Conservation (phyloP, 495 filamentous ascomycete species). For the Peziza echinospora region DNA sequence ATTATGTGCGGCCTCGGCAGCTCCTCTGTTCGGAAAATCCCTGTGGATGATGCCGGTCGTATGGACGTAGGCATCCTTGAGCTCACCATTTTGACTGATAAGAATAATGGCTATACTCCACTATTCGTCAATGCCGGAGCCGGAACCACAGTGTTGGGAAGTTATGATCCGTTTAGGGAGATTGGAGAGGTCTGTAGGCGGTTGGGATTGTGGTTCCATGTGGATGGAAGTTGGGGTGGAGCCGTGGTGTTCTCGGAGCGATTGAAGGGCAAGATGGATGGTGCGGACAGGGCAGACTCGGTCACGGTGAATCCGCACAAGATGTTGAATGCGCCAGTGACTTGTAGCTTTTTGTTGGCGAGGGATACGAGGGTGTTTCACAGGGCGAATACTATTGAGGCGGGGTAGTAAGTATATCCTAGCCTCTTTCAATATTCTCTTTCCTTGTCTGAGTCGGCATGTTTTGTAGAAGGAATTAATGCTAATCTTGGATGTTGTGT, state of each 20-base stretch:
- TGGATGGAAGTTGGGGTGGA: slow-evolving; percentile 83
- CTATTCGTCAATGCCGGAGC: slow-evolving; percentile 94
- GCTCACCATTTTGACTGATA: slow-evolving; percentile 39
- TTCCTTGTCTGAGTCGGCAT: background rate
- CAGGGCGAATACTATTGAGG: slow-evolving; percentile 61
- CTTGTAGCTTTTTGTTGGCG: slow-evolving; percentile 74
- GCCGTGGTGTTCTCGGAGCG: slow-evolving; percentile 51
- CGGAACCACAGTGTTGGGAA: slow-evolving; percentile 80
- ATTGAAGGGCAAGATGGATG: slow-evolving; percentile 42
- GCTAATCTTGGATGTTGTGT: slow-evolving; percentile 1
- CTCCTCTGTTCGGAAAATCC: slow-evolving; percentile 45
- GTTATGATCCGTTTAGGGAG: slow-evolving; percentile 58
- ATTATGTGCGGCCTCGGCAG: slow-evolving; percentile 68
- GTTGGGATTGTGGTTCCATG: slow-evolving; percentile 66
- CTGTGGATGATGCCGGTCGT: slow-evolving; percentile 45
- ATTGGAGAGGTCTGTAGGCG: slow-evolving; percentile 50
- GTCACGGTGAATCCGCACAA: slow-evolving; percentile 86
- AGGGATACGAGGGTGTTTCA: slow-evolving; percentile 55
- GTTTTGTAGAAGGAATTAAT: slow-evolving; percentile 1
- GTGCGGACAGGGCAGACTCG: slow-evolving; percentile 51
- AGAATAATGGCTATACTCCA: slow-evolving; percentile 45
- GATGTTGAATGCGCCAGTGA: slow-evolving; percentile 80
- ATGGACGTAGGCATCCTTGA: slow-evolving; percentile 32
- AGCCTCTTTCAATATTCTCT: background rate
- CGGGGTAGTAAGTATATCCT: slow-evolving; percentile 37